Evolutionary conservation across 2,329 filamentous ascomycete species (phyloP).

Genomic region (Tolypocladium album): DNA sequence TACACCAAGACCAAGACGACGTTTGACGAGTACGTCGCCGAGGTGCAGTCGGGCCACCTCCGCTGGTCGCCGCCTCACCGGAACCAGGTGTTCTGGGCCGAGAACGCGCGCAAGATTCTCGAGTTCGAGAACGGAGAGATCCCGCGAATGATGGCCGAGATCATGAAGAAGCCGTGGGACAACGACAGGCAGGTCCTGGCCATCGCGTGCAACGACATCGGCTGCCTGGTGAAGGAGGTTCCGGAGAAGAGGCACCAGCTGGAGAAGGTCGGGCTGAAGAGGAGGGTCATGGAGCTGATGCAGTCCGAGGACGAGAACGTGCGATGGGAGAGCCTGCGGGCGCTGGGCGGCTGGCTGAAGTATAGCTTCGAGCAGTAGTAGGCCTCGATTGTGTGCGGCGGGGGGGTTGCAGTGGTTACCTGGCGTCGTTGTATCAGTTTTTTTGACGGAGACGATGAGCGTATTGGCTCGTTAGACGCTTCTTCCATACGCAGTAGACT

Average conservation of each 20-base stretch:
- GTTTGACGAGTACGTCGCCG: conserved; percentile 81
- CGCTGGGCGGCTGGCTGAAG: conserved; percentile 58
- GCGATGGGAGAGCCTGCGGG: conserved; percentile 83
- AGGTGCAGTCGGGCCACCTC: conserved; percentile 76
- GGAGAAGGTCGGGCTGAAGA: conserved; percentile 78
- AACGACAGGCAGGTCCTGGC: conserved; percentile 82
- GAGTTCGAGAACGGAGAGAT: conserved; percentile 73
- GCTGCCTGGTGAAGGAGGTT: conserved; percentile 78
- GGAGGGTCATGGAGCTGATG: conserved; percentile 88
- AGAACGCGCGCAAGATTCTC: conserved; percentile 79
- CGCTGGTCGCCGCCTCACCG: conserved; percentile 90
- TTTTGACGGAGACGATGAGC: neutral
- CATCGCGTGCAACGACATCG: conserved; percentile 87
- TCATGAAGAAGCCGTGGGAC: conserved; percentile 62
- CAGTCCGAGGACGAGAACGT: conserved; percentile 78
- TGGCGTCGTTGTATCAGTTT: neutral
- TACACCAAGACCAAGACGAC: conserved; percentile 64
- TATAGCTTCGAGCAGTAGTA: conserved; percentile 45
- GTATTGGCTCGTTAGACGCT: neutral
- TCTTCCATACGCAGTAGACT: neutral
- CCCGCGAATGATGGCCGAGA: conserved; percentile 72
- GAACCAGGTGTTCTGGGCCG: conserved; percentile 79
- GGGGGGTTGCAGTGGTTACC: neutral
- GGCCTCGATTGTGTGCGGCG: neutral
- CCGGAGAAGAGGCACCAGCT: conserved; percentile 72